Base-by-base conservation (phyloP, 805 yeast species). In the Helenozyma rhizophorensis region DNA sequence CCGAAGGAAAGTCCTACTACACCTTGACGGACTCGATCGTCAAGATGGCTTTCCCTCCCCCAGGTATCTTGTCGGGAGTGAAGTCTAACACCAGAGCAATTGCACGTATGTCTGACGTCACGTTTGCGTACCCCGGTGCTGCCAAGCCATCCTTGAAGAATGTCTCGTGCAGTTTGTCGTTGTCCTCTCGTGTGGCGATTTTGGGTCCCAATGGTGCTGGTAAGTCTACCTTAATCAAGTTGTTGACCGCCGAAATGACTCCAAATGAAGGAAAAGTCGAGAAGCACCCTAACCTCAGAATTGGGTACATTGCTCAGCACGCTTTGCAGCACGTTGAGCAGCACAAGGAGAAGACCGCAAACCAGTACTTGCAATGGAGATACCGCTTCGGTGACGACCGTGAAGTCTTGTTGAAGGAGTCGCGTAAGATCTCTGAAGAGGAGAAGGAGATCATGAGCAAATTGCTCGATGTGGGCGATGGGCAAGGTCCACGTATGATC, bases 191-290 rank as follows among this genome's bases (percentile, higher is more conserved):
- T 67, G 96, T 90, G 43, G 97, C 97, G 28, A 80, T 93, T 51
- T 66, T 93, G 37, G 98, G 98, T 35, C 97, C 97, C 42, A 90
- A 90, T 60, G 98, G 98, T 73, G 98, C 98, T 33, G 98, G 98
- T 69, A 90, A 90, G 62, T 87, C 97, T 9, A 90, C 98, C 12
- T 74, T 93, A 53, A 90, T 93, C 64, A 90, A 90, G 63, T 70
- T 93, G 34, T 72, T 90, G 48, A 93, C 97, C 8, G 98, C 86
- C 45, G 98, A 90, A 62, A 70, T 87, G 37, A 75, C 84, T 35
- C 96, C 98, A 14, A 73, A 78, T 43, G 73, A 66, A 38, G 98
- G 98, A 53, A 80, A 78, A 41, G 96, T 90, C 36, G 97, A 93
- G 68, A 93, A 93, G 63, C 98, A 90, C 69, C 97, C 97, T 45